Percentiles rank a stretch among this genome's conserved stretches.
These are phyloP conservation scores for Globisporangium nunn DNA, from an alignment of 352 stramenopile species.

Conservation along the genomic window DNA sequence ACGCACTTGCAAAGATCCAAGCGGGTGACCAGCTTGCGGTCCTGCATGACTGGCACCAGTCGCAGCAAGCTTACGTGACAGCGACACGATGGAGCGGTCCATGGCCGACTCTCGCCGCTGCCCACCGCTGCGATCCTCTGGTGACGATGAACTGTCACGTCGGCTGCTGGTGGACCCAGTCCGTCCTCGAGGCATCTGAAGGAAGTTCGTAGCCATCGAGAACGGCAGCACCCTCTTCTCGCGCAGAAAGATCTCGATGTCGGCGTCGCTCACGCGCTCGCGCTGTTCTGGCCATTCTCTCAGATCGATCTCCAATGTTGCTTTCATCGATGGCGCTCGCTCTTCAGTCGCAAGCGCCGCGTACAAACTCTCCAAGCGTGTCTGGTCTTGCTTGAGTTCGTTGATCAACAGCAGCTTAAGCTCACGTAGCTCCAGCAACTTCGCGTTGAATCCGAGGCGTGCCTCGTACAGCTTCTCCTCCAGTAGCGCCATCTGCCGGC, in stretches of 20 bases:
- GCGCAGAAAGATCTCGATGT: slow-evolving; percentile 65
- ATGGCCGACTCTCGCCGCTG: slow-evolving; percentile 9
- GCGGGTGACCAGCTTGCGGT: too few species aligned
- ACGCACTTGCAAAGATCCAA: slow-evolving; percentile 3
- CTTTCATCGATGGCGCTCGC: slow-evolving; percentile 1
- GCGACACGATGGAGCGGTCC: slow-evolving; percentile 25
- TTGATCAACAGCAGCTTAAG: slow-evolving; percentile 84
- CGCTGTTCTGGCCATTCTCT: slow-evolving; percentile 87
- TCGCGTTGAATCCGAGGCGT: slow-evolving; percentile 85
- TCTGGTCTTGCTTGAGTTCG: slow-evolving; percentile 50
- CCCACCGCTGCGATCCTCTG: neutral
- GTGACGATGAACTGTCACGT: neutral
- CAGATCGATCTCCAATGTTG: slow-evolving; percentile 42
- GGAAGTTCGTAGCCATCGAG: slow-evolving; percentile 11
- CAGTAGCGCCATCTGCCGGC: slow-evolving; percentile 78
- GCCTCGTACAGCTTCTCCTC: slow-evolving; percentile 79
- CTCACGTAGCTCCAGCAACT: slow-evolving; percentile 84
- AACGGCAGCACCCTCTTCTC: slow-evolving; percentile 46
- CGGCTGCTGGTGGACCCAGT: slow-evolving; percentile 7
- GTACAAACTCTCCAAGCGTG: slow-evolving; percentile 41
- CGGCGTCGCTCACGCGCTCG: slow-evolving; percentile 68
- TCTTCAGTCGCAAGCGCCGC: slow-evolving; percentile 21
- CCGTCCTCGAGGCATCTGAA: slow-evolving; percentile 1
- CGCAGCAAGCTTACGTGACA: slow-evolving; percentile 19
- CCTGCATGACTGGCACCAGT: neutral